Conservation (phyloP, 441 rosid genomes). For the Theobroma grandiflorum region DNA sequence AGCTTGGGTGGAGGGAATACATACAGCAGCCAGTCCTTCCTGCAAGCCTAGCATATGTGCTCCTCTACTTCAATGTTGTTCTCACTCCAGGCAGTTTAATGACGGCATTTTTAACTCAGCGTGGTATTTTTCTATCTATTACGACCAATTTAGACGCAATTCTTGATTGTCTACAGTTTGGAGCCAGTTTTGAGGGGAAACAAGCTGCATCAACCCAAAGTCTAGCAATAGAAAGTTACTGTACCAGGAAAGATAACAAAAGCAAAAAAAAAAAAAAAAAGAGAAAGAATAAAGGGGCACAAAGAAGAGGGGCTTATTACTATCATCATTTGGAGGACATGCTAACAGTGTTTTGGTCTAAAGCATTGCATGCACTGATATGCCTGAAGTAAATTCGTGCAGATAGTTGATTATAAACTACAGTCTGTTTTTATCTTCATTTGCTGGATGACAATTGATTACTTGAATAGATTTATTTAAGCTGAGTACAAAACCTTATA, state of each 20-base stretch:
- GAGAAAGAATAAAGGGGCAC: neutral
- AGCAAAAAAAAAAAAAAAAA: neutral
- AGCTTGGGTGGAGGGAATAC: slow-evolving; percentile 95
- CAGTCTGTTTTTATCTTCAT: neutral
- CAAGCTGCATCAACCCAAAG: neutral
- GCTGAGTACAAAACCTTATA: neutral
- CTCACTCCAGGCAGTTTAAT: slow-evolving; percentile 93
- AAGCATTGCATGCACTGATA: neutral
- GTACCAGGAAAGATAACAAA: neutral
- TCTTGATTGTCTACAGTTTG: neutral
- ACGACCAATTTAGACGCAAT: neutral
- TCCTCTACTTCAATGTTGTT: slow-evolving; percentile 84
- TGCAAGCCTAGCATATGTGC: slow-evolving; percentile 93
- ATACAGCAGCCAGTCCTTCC: slow-evolving; percentile 93
- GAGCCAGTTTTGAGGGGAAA: slow-evolving; percentile 1
- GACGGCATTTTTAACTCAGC: slow-evolving; percentile 95
- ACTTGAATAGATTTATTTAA: slow-evolving; percentile 2
- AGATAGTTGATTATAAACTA: neutral
- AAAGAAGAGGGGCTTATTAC: neutral
- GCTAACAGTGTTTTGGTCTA: slow-evolving; percentile 7
- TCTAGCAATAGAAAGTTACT: neutral
- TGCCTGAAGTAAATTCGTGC: neutral
- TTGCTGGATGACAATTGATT: neutral
- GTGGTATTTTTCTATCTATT: slow-evolving; percentile 50
- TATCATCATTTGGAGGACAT: neutral